phyloP scores from a whole-genome alignment of 345 rosid species.

The Rubroshorea leprosula region DNA sequence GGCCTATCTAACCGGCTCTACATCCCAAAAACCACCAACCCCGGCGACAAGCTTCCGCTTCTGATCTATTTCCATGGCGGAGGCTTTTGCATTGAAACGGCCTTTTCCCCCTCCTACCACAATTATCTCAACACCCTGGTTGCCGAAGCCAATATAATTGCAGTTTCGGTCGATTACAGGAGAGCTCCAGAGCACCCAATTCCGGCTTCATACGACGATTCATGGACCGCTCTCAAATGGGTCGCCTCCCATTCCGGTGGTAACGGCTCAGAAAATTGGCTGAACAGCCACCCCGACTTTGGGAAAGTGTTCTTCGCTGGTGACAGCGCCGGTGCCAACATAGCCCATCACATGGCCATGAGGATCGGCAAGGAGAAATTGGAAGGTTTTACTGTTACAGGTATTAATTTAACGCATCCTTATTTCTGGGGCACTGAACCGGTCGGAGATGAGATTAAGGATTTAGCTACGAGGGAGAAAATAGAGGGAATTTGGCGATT shows the following conservation, averaged over 20 bases:
- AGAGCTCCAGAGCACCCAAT: conserved; percentile 34
- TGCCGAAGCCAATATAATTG: conserved; percentile 22
- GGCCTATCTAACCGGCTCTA: conserved; percentile 22
- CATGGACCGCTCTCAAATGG: conserved; percentile 40
- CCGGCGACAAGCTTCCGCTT: conserved; percentile 34
- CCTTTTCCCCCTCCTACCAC: conserved; percentile 30
- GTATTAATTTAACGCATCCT: conserved; percentile 21
- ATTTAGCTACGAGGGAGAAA: not conserved
- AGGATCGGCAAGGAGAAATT: conserved; percentile 18
- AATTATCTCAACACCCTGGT: conserved; percentile 25
- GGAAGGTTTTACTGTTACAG: conserved; percentile 14
- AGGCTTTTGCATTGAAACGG: conserved; percentile 24
- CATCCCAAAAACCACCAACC: conserved; percentile 22
- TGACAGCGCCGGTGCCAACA: conserved; percentile 40
- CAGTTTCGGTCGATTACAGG: conserved; percentile 29
- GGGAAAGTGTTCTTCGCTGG: conserved; percentile 30
- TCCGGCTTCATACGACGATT: conserved; percentile 31
- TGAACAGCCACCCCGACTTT: conserved; percentile 23
- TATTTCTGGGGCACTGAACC: conserved; percentile 31
- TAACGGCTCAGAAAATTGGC: conserved; percentile 34
- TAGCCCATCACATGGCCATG: conserved; percentile 32
- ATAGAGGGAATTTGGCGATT: conserved; percentile 18
- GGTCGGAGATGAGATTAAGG: conserved; percentile 10
- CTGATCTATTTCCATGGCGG: conserved; percentile 42
- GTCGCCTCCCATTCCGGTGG: conserved; percentile 24